phyloP scores from a whole-genome alignment of 2,329 filamentous ascomycete species.

The Neurospora sp. region DNA sequence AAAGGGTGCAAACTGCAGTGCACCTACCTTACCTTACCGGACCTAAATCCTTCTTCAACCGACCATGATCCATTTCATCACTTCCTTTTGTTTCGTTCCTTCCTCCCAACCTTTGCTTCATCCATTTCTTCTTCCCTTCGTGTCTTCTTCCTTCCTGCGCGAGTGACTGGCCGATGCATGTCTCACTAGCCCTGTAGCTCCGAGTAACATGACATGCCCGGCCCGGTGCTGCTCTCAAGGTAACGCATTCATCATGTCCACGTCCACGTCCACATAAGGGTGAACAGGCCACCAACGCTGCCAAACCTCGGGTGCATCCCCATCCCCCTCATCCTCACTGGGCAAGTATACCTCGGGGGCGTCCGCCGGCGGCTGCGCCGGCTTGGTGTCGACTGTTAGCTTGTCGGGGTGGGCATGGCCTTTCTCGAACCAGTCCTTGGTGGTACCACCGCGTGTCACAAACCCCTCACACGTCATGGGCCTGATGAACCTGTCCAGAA shows the following conservation, averaged over 20 bases:
- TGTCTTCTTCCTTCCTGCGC: not conserved
- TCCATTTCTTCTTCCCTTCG: not conserved
- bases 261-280: not conserved
- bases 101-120: not conserved
- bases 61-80: no score
- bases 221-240: not conserved
- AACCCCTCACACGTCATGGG: no score
- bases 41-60: not conserved
- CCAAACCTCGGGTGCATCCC: not conserved
- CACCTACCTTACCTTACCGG: not conserved
- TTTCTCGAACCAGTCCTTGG: not conserved
- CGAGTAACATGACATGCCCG: not conserved
- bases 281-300: not conserved
- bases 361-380: not conserved
- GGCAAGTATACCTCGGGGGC: not conserved
- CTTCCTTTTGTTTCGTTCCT: not conserved
- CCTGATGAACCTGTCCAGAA: not conserved
- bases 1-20: not conserved
- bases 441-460: no score
- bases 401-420: not conserved
- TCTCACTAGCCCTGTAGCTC: not conserved
- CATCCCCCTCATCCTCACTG: not conserved
- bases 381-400: not conserved
- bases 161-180: not conserved
- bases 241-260: not conserved